phyloP scores from a whole-genome alignment of 83 land plant genomes.

The Diphasiastrum complanatum region DNA sequence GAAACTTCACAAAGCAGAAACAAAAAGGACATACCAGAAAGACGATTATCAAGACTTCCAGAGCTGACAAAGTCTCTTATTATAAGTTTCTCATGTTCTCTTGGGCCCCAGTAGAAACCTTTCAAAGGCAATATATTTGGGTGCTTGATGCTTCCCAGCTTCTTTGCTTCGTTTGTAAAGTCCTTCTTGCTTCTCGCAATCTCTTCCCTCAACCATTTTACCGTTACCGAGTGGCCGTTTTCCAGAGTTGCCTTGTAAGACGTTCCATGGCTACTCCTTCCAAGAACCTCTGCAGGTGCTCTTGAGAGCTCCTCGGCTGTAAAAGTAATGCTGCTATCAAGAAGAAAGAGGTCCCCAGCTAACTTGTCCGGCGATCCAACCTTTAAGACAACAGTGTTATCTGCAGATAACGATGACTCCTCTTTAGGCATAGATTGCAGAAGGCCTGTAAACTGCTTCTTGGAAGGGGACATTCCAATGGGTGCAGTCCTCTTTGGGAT shows the following conservation, averaged over 20 bases:
- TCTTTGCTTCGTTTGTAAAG: conserved; percentile 68
- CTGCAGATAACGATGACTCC: conserved; percentile 29
- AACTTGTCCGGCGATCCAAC: conserved; percentile 79
- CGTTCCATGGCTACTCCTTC: conserved; percentile 95
- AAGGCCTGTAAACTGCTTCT: not conserved
- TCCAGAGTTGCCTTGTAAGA: conserved; percentile 82
- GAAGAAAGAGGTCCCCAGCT: conserved; percentile 70
- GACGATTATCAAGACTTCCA: conserved; percentile 69
- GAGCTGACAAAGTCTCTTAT: conserved; percentile 54
- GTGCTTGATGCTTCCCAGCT: conserved; percentile 61
- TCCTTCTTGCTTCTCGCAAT: conserved; percentile 71
- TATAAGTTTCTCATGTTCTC: conserved; percentile 81
- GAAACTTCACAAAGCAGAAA: too few relatives aligned
- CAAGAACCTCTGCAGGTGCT: conserved; percentile 94
- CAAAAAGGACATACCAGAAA: conserved; percentile 73
- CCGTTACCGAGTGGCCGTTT: conserved; percentile 70
- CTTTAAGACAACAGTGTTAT: conserved; percentile 50
- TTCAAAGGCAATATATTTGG: conserved; percentile 54
- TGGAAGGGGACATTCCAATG: not conserved
- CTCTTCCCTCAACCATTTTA: conserved; percentile 88
- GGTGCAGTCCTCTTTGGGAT: conserved; percentile 1
- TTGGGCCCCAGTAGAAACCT: conserved; percentile 89
- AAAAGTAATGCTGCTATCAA: conserved; percentile 54
- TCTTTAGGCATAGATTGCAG: not conserved
- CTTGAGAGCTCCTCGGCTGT: conserved; percentile 82